A percentile compares a stretch with the other conserved stretches of the same genome.
These are phyloP conservation scores for Coemansia biformis DNA, from an alignment of 192 early-diverging fungal genomes.

Conservation along the genomic window DNA sequence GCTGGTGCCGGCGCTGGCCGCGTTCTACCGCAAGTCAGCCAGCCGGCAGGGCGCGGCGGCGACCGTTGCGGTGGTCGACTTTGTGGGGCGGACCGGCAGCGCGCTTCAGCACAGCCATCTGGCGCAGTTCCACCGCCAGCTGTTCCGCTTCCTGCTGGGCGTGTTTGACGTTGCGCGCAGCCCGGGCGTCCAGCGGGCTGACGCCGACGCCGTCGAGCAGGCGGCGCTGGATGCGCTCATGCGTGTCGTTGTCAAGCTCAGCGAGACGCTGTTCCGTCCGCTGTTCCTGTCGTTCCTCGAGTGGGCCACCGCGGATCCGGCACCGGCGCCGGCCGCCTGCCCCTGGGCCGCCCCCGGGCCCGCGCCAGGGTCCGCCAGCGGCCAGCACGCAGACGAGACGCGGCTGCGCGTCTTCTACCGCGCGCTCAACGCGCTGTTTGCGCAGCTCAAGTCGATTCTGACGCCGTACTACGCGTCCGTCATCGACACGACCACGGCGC, in stretches of 20 bases:
- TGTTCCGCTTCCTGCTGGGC: constrained; percentile 83
- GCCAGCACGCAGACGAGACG: constrained; percentile 27
- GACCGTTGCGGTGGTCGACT: constrained; percentile 58
- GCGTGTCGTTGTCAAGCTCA: constrained; percentile 82
- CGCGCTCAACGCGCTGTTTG: constrained; percentile 30
- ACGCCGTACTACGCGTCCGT: constrained; percentile 76
- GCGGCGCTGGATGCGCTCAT: constrained; percentile 69
- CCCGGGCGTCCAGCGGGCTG: constrained; percentile 26
- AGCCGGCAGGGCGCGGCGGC: constrained; percentile 50
- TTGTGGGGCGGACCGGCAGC: constrained; percentile 62
- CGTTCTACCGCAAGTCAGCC: constrained; percentile 51
- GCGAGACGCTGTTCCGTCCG: constrained; percentile 92
- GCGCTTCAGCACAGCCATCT: constrained; percentile 63
- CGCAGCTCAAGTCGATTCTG: constrained; percentile 57
- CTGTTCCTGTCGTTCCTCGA: constrained; percentile 78
- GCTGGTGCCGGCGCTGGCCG: constrained; percentile 42
- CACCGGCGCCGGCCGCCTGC: constrained; percentile 5
- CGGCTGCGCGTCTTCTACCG: constrained; percentile 44
- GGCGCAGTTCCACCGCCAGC: constrained; percentile 64
- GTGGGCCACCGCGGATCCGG: constrained; percentile 26
- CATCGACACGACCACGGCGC: constrained; percentile 60
- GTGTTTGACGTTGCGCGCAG: constrained; percentile 56
- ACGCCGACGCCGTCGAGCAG: constrained; percentile 58
- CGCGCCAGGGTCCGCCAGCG: too few relatives aligned
- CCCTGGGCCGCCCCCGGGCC: too few relatives aligned